Conservation (phyloP, 2,329 filamentous ascomycete genomes). For the Aspergillus aculeatinus region DNA sequence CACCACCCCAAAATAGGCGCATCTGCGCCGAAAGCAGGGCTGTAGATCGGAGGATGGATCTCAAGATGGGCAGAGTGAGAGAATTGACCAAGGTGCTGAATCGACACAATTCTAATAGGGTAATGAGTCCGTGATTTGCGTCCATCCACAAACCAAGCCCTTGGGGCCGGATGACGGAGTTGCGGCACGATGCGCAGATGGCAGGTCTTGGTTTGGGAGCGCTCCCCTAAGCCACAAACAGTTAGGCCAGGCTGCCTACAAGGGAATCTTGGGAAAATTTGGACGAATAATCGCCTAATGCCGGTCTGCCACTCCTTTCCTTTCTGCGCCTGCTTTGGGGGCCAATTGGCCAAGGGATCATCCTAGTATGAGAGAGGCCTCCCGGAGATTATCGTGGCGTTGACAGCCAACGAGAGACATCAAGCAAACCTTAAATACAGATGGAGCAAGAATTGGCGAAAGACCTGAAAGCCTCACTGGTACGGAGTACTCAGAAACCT, state of each 20-base stretch:
- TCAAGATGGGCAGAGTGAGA: background rate
- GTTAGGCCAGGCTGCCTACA: slow-evolving; percentile 17
- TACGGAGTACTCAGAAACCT: background rate
- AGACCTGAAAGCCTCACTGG: background rate
- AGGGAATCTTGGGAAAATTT: slow-evolving; percentile 15
- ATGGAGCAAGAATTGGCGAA: slow-evolving; percentile 2
- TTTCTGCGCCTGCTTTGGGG: slow-evolving; percentile 19
- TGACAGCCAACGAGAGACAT: slow-evolving; percentile 16
- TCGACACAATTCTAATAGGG: slow-evolving; percentile 15
- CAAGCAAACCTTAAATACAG: background rate
- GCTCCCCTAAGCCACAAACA: slow-evolving; percentile 11
- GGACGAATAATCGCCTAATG: slow-evolving; percentile 12
- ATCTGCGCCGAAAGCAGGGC: background rate
- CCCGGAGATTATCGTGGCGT: slow-evolving; percentile 28
- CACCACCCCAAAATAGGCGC: background rate
- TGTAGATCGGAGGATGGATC: background rate
- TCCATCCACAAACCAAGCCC: slow-evolving; percentile 20
- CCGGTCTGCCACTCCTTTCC: slow-evolving; percentile 6
- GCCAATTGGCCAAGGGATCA: slow-evolving; percentile 15
- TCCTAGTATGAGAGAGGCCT: slow-evolving; percentile 16
- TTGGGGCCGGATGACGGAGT: slow-evolving; percentile 20
- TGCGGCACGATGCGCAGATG: slow-evolving; percentile 14
- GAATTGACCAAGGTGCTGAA: background rate
- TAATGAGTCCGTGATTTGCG: slow-evolving; percentile 20
- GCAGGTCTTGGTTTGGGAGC: slow-evolving; percentile 16